These are phyloP conservation scores for Alternaria metachromatica DNA, from an alignment of 2,329 filamentous ascomycete species.

Conservation along the genomic window DNA sequence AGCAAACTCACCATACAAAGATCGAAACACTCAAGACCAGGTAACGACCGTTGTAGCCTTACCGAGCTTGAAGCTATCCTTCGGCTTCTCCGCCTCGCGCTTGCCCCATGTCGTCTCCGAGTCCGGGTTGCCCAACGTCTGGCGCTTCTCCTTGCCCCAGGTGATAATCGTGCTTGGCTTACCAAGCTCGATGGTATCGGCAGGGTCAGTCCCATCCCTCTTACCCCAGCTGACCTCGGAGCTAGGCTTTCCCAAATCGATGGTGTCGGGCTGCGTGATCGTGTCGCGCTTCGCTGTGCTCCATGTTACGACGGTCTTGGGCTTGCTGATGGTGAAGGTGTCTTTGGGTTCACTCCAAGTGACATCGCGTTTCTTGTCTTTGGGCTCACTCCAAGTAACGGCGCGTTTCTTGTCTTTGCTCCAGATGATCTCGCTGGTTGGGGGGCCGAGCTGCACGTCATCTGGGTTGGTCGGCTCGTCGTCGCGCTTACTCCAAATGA, in stretches of 20 bases:
- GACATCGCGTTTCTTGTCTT: not conserved
- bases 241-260: not conserved
- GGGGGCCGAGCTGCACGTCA: conserved; percentile 22
- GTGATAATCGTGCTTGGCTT: conserved; percentile 2
- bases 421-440: conserved; percentile 27
- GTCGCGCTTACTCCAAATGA: conserved; percentile 25
- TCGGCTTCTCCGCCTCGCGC: conserved; percentile 13
- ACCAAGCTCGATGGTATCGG: conserved; percentile 10
- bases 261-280: not conserved
- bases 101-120: conserved; percentile 29
- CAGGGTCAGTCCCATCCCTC: not conserved
- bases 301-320: not conserved
- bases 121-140: conserved; percentile 8
- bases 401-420: conserved; percentile 15
- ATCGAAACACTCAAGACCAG: conserved; percentile 11
- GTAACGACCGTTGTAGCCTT: conserved; percentile 23
- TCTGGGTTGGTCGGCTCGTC: conserved; percentile 1
- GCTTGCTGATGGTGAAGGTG: conserved; percentile 5
- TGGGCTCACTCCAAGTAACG: not conserved
- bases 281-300: conserved; percentile 1
- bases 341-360: not conserved
- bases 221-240: conserved; percentile 19
- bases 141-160: conserved; percentile 17
- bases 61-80: conserved; percentile 21
- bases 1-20: not conserved